Conservation (phyloP, 2,329 filamentous ascomycete species). For the Exophiala dermatitidis region DNA sequence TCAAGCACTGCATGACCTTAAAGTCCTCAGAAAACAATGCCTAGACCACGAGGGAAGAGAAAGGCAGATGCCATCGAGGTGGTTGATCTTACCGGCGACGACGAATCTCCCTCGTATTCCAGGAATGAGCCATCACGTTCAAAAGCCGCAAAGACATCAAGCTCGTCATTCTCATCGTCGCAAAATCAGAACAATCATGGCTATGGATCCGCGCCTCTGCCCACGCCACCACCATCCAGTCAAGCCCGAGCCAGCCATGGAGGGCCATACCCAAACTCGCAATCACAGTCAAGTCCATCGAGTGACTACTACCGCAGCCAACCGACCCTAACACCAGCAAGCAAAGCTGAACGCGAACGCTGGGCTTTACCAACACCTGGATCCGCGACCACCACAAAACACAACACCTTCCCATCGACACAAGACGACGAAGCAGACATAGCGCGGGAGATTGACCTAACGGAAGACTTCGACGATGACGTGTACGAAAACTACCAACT, state of each 20-base stretch:
- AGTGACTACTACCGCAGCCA: background rate
- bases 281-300: constrained; percentile 4
- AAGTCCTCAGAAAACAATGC: background rate
- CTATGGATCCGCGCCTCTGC: constrained; percentile 4
- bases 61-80: constrained; percentile 10
- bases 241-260: constrained; percentile 3
- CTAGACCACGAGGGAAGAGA: constrained; percentile 9
- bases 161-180: constrained; percentile 8
- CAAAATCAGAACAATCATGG: background rate
- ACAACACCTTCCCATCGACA: constrained; percentile 9
- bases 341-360: constrained; percentile 8
- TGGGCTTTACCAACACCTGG: constrained; percentile 2
- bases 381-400: too few species aligned
- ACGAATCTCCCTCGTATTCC: constrained; percentile 3
- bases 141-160: constrained; percentile 5
- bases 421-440: constrained; percentile 28
- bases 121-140: background rate
- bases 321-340: constrained; percentile 1
- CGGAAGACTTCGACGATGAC: constrained; percentile 33
- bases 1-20: background rate
- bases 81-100: constrained; percentile 20
- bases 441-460: constrained; percentile 29
- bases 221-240: constrained; percentile 21
- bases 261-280: background rate
- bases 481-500: constrained; percentile 32